Conservation (phyloP, 2,329 filamentous ascomycete species). For the Alternaria sp. region DNA sequence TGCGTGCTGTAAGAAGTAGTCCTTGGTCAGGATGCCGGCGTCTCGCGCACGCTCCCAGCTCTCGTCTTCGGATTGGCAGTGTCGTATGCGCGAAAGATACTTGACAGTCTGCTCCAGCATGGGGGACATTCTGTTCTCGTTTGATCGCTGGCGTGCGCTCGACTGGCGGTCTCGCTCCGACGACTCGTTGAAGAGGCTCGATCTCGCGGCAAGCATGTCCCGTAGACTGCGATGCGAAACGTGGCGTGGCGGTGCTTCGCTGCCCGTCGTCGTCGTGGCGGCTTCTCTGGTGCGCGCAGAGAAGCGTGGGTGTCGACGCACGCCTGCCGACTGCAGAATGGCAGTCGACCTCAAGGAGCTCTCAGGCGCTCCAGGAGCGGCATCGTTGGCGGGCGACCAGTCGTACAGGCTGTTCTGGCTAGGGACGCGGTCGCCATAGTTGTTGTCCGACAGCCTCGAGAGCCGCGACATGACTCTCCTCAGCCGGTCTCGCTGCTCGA, state of each 20-base stretch:
- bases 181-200: constrained; percentile 23
- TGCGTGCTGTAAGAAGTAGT: constrained; percentile 62
- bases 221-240: constrained; percentile 33
- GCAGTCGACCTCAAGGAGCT: constrained; percentile 51
- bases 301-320: constrained; percentile 52
- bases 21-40: constrained; percentile 62
- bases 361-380: constrained; percentile 39
- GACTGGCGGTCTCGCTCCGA: constrained; percentile 12
- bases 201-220: constrained; percentile 35
- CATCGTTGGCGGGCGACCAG: constrained; percentile 62
- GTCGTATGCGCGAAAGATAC: constrained; percentile 68
- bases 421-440: constrained; percentile 64
- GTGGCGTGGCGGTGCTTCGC: constrained; percentile 43
- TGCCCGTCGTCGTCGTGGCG: constrained; percentile 33
- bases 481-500: constrained; percentile 53
- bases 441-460: constrained; percentile 54
- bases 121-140: constrained; percentile 39
- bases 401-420: constrained; percentile 66
- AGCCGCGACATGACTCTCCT: constrained; percentile 58
- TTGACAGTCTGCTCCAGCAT: constrained; percentile 67
- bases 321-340: constrained; percentile 48
- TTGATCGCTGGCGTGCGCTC: constrained; percentile 15
- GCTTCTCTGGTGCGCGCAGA: constrained; percentile 48
- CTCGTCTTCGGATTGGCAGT: constrained; percentile 63
- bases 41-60: constrained; percentile 63